Evolutionary conservation across 371 early-diverging fungal species (phyloP), one percentile per base, ranked within the genome.

Genomic region (Haplosporangium sp.): DNA sequence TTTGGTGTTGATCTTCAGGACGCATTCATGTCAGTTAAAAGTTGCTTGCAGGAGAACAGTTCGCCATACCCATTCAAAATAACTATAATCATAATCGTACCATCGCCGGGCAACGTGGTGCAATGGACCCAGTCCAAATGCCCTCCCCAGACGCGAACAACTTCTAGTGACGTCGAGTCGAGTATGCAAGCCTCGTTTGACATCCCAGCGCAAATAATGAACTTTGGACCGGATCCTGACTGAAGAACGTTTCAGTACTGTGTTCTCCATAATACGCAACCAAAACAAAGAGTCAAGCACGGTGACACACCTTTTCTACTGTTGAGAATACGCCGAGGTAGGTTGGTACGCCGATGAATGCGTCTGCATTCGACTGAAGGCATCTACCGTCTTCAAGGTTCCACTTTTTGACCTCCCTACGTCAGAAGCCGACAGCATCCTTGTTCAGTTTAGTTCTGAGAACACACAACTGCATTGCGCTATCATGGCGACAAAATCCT

Each of bases 321-420:
- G 64, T 60, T 10, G 43, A 51, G 14, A 74, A 46, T 14, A 58
- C 56, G 54, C 85, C 85, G 6, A 91, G 70, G 37, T 83, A 73
- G 2, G 80, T 83, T 20, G 90, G 88, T 6, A 85, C 72, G 5
- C 91, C 91, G 46, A 86, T 81, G 69, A 90, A 89, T 0, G 89
- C 92, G 12, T 65, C 82, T 10, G 83, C 62, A 67, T 89, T 89
- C 0, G 89, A 84, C 37, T 87, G 88, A 47, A 91, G 83, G 68
- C 92, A 91, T 6, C 92, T 84, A 5, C 93, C 93, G 62, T 93
- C 93, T 1, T 82, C 81, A 11, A 90, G 77, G 76, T 85, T 90
- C 93, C 93, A 93, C 64, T 90, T 88, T 55, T 87, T 86, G 45
- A 91, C 86, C 56, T 91, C 90, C 14, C 92, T 92, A 29, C 29